Evolutionary conservation across 2,329 filamentous ascomycete species (phyloP), one percentile per base, ranked within the genome.

Genomic region (Alternaria brassicae): DNA sequence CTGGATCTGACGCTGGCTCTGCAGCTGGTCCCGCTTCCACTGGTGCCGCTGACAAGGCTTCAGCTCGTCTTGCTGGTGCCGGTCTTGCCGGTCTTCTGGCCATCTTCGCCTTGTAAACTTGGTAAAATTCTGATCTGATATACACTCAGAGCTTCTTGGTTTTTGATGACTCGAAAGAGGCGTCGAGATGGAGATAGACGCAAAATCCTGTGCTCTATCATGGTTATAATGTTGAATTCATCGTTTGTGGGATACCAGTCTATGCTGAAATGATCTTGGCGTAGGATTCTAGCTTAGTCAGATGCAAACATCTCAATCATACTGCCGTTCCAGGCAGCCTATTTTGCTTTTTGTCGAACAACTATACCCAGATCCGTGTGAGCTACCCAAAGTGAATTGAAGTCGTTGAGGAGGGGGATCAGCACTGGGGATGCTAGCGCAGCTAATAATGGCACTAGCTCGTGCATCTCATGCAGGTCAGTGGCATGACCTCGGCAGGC

Each of bases 61-160:
- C 63, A 52, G 69, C 68, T 50, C 71, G 72, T 60, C 54, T 77
- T 48, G 69, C 67, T 48, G 71, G 75, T 63, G 76, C 72, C 48
- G 75, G 76, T 61, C 60, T 77, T 32, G 74, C 73, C 41, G 77
- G 76, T 63, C 71, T 79, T 55, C 57, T 78, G 54, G 77, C 74
- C 48, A 62, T 76, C 48, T 76, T 79, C 68, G 77, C 72, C 53
- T 72, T 79, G 70, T 79, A 77, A 61, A 68, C 62, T 8, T 42
- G 15, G 9, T 21, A 10, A 10, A 30, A 19, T 44, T 45, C n/a
- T 21, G 25, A 44, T 42, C 36, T 41, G 44, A 27, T 32, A 36
- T 55, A 21, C 17, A 41, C 39, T 42, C 30, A 15, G 28, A 45
- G 52, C 23, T 50, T 45, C 30, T 53, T 12, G 52, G 50, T 32